Evolutionary conservation across 2,329 filamentous ascomycete species (phyloP), one percentile per base, ranked within the genome.

Genomic region (Cladophialophora immunda): DNA sequence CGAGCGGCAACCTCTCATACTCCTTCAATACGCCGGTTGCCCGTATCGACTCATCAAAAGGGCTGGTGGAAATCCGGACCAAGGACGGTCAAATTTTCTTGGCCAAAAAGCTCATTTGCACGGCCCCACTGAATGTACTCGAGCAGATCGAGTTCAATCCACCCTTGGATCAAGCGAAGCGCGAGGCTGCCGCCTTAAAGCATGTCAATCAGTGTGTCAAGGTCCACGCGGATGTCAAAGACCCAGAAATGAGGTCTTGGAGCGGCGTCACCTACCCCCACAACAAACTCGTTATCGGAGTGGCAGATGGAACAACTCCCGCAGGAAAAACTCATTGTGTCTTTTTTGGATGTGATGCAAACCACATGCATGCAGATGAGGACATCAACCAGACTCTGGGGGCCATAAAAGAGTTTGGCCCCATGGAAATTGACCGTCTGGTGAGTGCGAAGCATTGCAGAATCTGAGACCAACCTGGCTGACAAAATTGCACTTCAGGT

Each of bases 311-410:
- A 0, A 78, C 75, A 0, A 82, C 81, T 0, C 79, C 80, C 0
- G 76, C 77, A 0, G 81, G 82, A 0, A 83, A 84, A 45, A 83
- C 82, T 0, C 83, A 85, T 38, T 73, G 84, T 0, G 83, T 85
- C 0, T 76, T 77, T 1, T 84, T 85, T 58, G 82, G 83, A 0
- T 78, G 78, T 0, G 69, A 76, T 1, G 71, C 78, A 13, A 81
- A 80, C n/a, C 80, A 82, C 41, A 78, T 84, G 4, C 74, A 82
- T 1, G 81, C 80, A 0, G 81, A 83, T 13, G 79, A 81, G 6
- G 73, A 83, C 52, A 75, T 82, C 2, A 66, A 78, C 2, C 67
- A 70, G 27, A 78, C 75, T 0, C 74, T 78, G 15, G 67, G 73
- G n/a, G 77, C 78, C 0, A 73, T 81, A 56, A 62, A 77, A 15